Evolutionary conservation across 331 rosid species (phyloP).

Genomic region (Phaseolus coccineus): DNA sequence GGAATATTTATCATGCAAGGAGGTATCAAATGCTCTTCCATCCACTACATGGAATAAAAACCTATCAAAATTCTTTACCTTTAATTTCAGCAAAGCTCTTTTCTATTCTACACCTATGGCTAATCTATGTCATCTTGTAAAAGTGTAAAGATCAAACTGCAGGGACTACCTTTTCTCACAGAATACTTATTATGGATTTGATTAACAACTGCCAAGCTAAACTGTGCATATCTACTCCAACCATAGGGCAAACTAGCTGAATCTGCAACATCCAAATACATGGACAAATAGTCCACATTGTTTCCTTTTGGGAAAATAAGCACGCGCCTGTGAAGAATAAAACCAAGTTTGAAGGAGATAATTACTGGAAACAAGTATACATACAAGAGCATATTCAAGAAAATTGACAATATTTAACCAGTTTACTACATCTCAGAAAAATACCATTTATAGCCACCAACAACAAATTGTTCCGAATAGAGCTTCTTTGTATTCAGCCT

Average conservation of each 20-base stretch:
- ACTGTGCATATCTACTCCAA: constrained; percentile 92
- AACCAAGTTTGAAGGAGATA: constrained; percentile 30
- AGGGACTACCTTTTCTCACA: constrained; percentile 76
- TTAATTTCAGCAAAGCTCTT: constrained; percentile 29
- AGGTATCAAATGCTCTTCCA: constrained; percentile 34
- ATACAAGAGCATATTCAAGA: constrained; percentile 17
- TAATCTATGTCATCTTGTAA: constrained; percentile 15
- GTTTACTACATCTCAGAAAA: constrained; percentile 10
- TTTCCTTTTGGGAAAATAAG: constrained; percentile 95
- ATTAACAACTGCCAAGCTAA: constrained; percentile 77
- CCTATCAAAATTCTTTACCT: constrained; percentile 12
- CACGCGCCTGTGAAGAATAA: constrained; percentile 72
- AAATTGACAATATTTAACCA: constrained; percentile 21
- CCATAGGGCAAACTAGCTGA: constrained; percentile 85
- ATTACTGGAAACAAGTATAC: neutral
- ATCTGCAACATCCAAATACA: constrained; percentile 95
- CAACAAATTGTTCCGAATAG: constrained; percentile 78
- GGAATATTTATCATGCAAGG: neutral
- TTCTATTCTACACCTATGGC: constrained; percentile 17
- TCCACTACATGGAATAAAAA: constrained; percentile 35
- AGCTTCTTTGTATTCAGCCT: constrained; percentile 80
- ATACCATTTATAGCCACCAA: constrained; percentile 92
- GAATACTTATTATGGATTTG: constrained; percentile 80
- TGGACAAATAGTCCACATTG: constrained; percentile 89
- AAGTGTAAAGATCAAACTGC: constrained; percentile 32